Percentiles rank a stretch among this genome's conserved stretches.
These are phyloP conservation scores for Leishmania major DNA, from an alignment of 208 protist genomes.

Conservation along the genomic window DNA sequence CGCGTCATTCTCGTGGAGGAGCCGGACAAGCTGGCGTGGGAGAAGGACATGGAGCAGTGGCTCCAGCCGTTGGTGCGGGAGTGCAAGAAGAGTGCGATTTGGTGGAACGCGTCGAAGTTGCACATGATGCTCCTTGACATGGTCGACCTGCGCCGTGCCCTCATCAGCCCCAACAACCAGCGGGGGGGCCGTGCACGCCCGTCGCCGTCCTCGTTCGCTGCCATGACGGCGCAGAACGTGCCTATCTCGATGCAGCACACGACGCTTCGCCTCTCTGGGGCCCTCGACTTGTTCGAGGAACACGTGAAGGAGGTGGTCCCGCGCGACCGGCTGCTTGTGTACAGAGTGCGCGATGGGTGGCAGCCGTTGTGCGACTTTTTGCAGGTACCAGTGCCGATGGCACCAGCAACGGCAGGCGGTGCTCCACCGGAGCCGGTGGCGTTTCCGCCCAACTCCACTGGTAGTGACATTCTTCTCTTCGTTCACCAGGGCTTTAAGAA, in stretches of 20 bases:
- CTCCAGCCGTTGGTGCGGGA: constrained; percentile 48
- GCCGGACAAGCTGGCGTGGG: constrained; percentile 74
- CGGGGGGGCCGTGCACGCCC: constrained; percentile 9
- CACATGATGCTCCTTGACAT: constrained; percentile 65
- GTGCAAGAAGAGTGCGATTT: constrained; percentile 29
- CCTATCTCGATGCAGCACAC: constrained; percentile 26
- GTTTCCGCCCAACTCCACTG: constrained; percentile 57
- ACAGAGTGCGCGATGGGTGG: constrained; percentile 78
- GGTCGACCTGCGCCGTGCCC: constrained; percentile 43
- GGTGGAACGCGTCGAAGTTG: constrained; percentile 30
- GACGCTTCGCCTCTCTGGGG: constrained; percentile 37
- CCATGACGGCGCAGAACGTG: constrained; percentile 32
- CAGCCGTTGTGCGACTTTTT: constrained; percentile 78
- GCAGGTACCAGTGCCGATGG: constrained; percentile 38
- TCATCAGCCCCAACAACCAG: constrained; percentile 22
- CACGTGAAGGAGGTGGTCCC: constrained; percentile 76
- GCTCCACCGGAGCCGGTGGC: constrained; percentile 30
- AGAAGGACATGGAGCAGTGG: constrained; percentile 56
- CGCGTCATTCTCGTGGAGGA: constrained; percentile 85
- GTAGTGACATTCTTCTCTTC: constrained; percentile 43
- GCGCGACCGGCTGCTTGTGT: constrained; percentile 79
- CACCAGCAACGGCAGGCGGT: neutral
- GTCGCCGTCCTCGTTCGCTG: constrained; percentile 13
- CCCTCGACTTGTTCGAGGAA: constrained; percentile 77
- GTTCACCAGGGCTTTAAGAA: constrained; percentile 43